Evolutionary conservation across 2,329 filamentous ascomycete genomes (phyloP).

Genomic region (Fusarium penzigii): DNA sequence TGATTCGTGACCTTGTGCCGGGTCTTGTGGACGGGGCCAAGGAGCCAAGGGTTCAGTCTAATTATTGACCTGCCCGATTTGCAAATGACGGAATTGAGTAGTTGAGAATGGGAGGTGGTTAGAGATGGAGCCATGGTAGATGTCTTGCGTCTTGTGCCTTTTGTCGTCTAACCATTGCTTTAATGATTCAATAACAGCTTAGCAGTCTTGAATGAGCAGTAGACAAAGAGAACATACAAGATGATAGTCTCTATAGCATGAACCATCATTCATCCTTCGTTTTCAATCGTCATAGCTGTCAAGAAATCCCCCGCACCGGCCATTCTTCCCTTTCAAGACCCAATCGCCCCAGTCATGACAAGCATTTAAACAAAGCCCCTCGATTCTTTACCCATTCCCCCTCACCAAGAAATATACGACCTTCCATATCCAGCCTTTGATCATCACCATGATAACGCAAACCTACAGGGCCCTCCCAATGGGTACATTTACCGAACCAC

Average conservation of each 20-base stretch:
- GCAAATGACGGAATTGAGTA: not conserved
- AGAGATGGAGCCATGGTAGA: too few relatives aligned
- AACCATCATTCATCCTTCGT: too few relatives aligned
- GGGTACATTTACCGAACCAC: not conserved
- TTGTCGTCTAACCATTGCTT: too few relatives aligned
- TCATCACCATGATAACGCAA: not conserved
- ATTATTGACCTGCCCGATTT: not conserved
- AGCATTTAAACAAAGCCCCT: not conserved
- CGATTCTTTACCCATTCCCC: too few relatives aligned
- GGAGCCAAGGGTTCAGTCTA: not conserved
- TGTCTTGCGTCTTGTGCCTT: too few relatives aligned
- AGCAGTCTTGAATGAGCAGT: too few relatives aligned
- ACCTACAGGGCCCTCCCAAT: not conserved
- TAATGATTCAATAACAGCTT: too few relatives aligned
- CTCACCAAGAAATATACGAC: not conserved
- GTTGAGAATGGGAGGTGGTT: not conserved
- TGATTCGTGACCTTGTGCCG: not conserved
- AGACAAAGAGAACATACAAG: too few relatives aligned
- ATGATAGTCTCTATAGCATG: too few relatives aligned
- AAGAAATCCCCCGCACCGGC: not conserved
- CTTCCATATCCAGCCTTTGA: not conserved
- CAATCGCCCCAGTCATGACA: not conserved
- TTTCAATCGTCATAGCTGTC: too few relatives aligned
- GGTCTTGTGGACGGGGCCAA: not conserved
- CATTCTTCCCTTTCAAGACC: not conserved